A percentile compares a stretch with the other conserved stretches of the same genome.
Evolutionary conservation across 495 filamentous ascomycete species (phyloP).

Genomic region (Neurospora sublineolata): DNA sequence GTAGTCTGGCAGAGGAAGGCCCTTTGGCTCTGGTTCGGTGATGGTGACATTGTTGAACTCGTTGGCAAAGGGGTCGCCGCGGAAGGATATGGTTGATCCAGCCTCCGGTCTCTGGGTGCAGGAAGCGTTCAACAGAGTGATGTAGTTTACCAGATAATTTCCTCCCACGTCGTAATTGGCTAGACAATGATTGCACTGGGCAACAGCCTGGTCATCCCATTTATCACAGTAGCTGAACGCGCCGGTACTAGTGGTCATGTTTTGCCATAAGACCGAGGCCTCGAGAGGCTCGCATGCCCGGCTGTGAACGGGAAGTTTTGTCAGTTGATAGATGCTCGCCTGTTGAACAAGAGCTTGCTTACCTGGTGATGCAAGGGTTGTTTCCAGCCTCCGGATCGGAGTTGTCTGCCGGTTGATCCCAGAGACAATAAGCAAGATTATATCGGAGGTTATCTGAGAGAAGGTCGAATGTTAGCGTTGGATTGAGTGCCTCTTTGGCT

Average conservation of each 20-base stretch:
- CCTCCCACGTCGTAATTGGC: slow-evolving; percentile 4
- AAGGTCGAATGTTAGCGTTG: neutral
- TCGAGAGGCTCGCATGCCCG: slow-evolving; percentile 28
- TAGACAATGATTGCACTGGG: slow-evolving; percentile 28
- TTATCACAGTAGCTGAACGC: slow-evolving; percentile 29
- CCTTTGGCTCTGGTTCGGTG: slow-evolving; percentile 26
- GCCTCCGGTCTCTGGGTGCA: slow-evolving; percentile 31
- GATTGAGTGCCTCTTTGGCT: neutral
- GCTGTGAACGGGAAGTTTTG: slow-evolving; percentile 12
- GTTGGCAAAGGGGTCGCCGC: slow-evolving; percentile 38
- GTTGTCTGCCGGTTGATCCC: slow-evolving; percentile 12
- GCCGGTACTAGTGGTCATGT: slow-evolving; percentile 21
- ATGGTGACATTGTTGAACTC: slow-evolving; percentile 23
- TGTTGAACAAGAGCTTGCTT: slow-evolving; percentile 3
- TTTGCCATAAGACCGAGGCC: slow-evolving; percentile 24
- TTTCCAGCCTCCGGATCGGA: neutral
- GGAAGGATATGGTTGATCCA: slow-evolving; percentile 30
- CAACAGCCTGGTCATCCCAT: slow-evolving; percentile 24
- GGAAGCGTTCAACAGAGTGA: slow-evolving; percentile 36
- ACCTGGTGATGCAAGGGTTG: slow-evolving; percentile 33
- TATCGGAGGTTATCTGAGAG: slow-evolving; percentile 35
- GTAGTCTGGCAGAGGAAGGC: slow-evolving; percentile 14
- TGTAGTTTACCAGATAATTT: slow-evolving; percentile 30
- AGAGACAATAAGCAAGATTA: slow-evolving; percentile 31
- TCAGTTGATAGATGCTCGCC: slow-evolving; percentile 1